phyloP scores from a whole-genome alignment of 2,329 filamentous ascomycete genomes.

The Aureobasidium zeae region DNA sequence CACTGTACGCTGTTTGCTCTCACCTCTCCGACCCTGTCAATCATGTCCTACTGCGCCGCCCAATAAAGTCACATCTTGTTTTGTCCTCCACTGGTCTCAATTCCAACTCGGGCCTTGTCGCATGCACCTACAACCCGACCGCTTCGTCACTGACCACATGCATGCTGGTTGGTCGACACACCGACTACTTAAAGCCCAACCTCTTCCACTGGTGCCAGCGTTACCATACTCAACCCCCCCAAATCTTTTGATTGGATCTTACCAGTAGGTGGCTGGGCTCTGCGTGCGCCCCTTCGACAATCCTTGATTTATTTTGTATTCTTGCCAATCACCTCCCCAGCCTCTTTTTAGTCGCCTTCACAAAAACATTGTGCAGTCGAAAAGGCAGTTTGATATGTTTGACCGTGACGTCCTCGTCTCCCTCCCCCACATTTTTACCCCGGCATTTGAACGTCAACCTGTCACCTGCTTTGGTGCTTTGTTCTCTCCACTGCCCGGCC shows the following conservation, averaged over 20 bases:
- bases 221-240: not conserved
- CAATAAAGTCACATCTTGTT: not conserved
- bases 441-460: not conserved
- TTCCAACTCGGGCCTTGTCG: not conserved
- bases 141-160: slow-evolving; percentile 12
- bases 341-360: too few species aligned
- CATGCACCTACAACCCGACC: slow-evolving; percentile 11
- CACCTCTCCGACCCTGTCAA: slow-evolving; percentile 2
- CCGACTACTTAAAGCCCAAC: slow-evolving; percentile 4
- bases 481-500: not conserved
- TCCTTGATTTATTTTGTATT: not conserved
- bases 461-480: not conserved
- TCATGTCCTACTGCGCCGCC: slow-evolving; percentile 1
- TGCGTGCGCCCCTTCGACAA: slow-evolving; percentile 2
- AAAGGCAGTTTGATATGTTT: too few species aligned
- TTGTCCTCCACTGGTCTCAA: not conserved
- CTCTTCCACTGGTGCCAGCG: slow-evolving; percentile 11
- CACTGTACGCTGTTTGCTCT: not conserved
- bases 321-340: slow-evolving; percentile 7
- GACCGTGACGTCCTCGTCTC: too few species aligned
- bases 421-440: not conserved
- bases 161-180: not conserved
- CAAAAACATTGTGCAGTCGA: too few species aligned
- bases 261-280: not conserved
- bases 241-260: not conserved